A percentile compares a stretch with the other conserved stretches of the same genome.
These are phyloP conservation scores for Xylaria intraflava DNA, from an alignment of 495 filamentous ascomycete species.

Conservation along the genomic window DNA sequence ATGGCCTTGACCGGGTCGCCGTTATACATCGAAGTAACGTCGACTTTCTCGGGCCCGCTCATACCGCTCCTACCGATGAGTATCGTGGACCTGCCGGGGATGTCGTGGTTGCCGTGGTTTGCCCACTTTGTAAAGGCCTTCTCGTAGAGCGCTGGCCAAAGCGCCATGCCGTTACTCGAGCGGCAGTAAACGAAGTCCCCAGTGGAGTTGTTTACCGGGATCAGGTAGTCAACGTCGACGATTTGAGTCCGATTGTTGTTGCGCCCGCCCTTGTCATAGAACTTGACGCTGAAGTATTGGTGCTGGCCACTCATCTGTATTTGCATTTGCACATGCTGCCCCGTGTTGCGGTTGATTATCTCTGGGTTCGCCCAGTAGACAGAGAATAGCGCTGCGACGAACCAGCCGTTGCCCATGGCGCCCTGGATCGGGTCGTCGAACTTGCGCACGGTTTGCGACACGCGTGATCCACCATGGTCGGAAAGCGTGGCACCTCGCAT, in stretches of 20 bases:
- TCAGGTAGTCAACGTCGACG: slow-evolving; percentile 31
- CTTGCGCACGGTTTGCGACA: slow-evolving; percentile 16
- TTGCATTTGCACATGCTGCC: neutral
- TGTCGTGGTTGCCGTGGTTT: slow-evolving; percentile 7
- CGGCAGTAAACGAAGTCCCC: slow-evolving; percentile 32
- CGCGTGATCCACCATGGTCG: slow-evolving; percentile 2
- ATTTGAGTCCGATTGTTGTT: slow-evolving; percentile 29
- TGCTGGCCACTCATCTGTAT: slow-evolving; percentile 3
- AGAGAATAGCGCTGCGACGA: slow-evolving; percentile 31
- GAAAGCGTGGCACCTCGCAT: slow-evolving; percentile 13
- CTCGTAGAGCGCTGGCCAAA: slow-evolving; percentile 37
- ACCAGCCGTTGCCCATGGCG: slow-evolving; percentile 28
- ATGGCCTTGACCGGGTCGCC: slow-evolving; percentile 36
- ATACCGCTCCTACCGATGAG: slow-evolving; percentile 12
- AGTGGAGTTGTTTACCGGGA: slow-evolving; percentile 33
- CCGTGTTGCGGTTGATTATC: slow-evolving; percentile 21
- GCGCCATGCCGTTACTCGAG: slow-evolving; percentile 25
- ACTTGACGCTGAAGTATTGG: slow-evolving; percentile 20
- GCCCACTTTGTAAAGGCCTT: slow-evolving; percentile 38
- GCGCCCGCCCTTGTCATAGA: slow-evolving; percentile 35
- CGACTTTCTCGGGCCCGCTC: slow-evolving; percentile 16
- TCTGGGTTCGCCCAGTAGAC: slow-evolving; percentile 31
- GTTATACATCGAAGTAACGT: slow-evolving; percentile 26
- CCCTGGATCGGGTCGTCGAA: slow-evolving; percentile 35
- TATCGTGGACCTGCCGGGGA: neutral